Conservation (phyloP, 2,329 filamentous ascomycete genomes). For the Sarocladiaceae sp. region DNA sequence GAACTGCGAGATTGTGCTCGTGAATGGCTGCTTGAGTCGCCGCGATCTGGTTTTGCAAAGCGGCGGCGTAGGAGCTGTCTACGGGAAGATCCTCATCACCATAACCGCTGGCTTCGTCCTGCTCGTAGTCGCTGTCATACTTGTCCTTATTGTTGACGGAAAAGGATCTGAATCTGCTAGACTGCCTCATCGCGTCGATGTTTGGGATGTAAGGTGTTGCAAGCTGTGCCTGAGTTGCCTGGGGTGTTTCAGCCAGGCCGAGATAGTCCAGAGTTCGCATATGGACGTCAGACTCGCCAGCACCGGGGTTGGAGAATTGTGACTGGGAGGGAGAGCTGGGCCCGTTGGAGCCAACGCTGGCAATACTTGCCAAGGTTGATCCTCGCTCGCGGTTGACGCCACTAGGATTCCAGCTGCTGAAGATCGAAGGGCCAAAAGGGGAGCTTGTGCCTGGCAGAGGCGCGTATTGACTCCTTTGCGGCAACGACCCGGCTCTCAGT, state of each 20-base stretch:
- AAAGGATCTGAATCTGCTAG: constrained; percentile 90
- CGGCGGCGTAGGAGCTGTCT: constrained; percentile 26
- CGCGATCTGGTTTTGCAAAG: constrained; percentile 53
- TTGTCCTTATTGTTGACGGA: constrained; percentile 98
- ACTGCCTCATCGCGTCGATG: constrained; percentile 67
- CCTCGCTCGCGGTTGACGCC: constrained; percentile 68
- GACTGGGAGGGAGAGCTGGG: constrained; percentile 83
- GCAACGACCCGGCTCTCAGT: constrained; percentile 88
- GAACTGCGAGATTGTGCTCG: constrained; percentile 87
- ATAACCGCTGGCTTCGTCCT: constrained; percentile 41
- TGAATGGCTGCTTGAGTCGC: constrained; percentile 68
- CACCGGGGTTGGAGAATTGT: constrained; percentile 77
- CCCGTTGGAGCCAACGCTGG: constrained; percentile 86
- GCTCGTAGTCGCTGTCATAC: constrained; percentile 84
- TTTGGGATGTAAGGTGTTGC: constrained; percentile 70
- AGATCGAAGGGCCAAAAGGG: constrained; percentile 85
- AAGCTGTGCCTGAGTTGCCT: constrained; percentile 67
- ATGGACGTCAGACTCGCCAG: constrained; percentile 78
- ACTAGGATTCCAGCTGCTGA: constrained; percentile 74
- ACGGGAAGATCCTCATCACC: background rate
- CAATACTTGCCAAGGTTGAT: constrained; percentile 73
- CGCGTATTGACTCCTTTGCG: constrained; percentile 69
- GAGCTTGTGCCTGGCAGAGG: constrained; percentile 49
- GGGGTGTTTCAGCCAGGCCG: constrained; percentile 87
- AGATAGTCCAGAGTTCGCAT: constrained; percentile 93